Conservation (phyloP, 2,329 filamentous ascomycete species). For the Aschersonia sp. region DNA sequence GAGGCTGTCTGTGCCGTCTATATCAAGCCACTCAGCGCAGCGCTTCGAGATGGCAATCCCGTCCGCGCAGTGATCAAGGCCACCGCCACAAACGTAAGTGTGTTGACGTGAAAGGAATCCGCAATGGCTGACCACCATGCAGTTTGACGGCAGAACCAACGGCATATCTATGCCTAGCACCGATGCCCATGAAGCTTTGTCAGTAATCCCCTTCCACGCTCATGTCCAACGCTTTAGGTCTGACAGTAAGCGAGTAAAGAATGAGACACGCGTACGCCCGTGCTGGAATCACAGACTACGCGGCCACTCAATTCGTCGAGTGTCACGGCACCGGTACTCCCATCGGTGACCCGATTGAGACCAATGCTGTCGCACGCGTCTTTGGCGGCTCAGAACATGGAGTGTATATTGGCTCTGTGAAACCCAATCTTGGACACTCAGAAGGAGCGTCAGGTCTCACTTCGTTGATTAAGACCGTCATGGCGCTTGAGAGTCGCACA, state of each 20-base stretch:
- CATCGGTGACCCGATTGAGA: slow-evolving; percentile 31
- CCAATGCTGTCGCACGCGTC: slow-evolving; percentile 21
- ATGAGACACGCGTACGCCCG: too few relatives aligned
- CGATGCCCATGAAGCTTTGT: neutral
- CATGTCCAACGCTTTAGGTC: too few relatives aligned
- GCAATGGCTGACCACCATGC: too few relatives aligned
- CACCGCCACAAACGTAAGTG: slow-evolving; percentile 6
- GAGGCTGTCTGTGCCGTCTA: slow-evolving; percentile 17
- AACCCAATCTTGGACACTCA: slow-evolving; percentile 17
- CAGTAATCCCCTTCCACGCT: too few relatives aligned
- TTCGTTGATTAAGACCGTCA: slow-evolving; percentile 13
- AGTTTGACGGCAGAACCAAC: slow-evolving; percentile 6
- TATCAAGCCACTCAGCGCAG: slow-evolving; percentile 16
- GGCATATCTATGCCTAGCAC: neutral
- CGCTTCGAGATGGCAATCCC: slow-evolving; percentile 10
- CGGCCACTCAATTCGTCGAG: slow-evolving; percentile 13
- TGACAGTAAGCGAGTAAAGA: too few relatives aligned
- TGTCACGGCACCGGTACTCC: slow-evolving; percentile 32
- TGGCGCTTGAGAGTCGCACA: slow-evolving; percentile 15
- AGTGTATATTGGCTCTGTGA: slow-evolving; percentile 28
- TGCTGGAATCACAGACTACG: too few relatives aligned
- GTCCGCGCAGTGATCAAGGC: slow-evolving; percentile 11
- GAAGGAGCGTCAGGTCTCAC: slow-evolving; percentile 14
- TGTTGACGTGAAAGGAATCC: too few relatives aligned
- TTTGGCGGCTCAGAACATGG: slow-evolving; percentile 17